Conservation (phyloP, 2,329 filamentous ascomycete species). For the Pseudopithomyces maydicus region DNA sequence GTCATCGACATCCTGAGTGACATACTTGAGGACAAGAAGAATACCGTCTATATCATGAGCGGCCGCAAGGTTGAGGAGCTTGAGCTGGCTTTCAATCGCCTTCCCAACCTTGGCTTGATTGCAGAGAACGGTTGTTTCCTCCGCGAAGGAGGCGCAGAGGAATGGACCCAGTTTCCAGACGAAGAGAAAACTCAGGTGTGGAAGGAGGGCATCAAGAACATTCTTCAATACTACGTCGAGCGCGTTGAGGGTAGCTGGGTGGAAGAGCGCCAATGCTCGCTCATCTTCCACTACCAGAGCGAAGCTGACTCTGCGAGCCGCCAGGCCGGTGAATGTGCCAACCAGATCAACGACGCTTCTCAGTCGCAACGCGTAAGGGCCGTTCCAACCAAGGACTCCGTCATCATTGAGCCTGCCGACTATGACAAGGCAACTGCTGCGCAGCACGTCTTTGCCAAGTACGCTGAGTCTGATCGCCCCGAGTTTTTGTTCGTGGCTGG, state of each 20-base stretch:
- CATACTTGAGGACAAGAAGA: constrained; percentile 76
- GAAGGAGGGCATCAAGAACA: constrained; percentile 82
- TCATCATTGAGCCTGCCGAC: constrained; percentile 83
- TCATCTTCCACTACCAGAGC: constrained; percentile 89
- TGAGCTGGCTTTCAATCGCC: constrained; percentile 80
- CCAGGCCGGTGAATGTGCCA: constrained; percentile 86
- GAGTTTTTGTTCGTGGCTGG: constrained; percentile 91
- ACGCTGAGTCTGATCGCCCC: constrained; percentile 44
- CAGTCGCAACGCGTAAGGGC: constrained; percentile 83
- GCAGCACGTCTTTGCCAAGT: constrained; percentile 68
- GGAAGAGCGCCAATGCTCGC: constrained; percentile 87
- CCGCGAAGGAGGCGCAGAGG: constrained; percentile 67
- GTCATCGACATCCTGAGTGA: constrained; percentile 84
- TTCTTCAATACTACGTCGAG: constrained; percentile 87
- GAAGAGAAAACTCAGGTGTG: constrained; percentile 71
- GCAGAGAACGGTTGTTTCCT: constrained; percentile 95
- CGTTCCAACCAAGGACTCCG: constrained; percentile 76
- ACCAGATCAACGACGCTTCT: constrained; percentile 94
- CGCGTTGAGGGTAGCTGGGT: constrained; percentile 86
- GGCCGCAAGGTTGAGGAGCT: constrained; percentile 85
- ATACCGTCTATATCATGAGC: constrained; percentile 93
- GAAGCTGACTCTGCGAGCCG: constrained; percentile 67
- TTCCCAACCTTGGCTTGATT: constrained; percentile 84
- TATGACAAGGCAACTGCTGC: constrained; percentile 89
- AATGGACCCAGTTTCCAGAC: constrained; percentile 82